Base-by-base conservation (phyloP, 306 rosid species). In the Datisca glomerata region DNA sequence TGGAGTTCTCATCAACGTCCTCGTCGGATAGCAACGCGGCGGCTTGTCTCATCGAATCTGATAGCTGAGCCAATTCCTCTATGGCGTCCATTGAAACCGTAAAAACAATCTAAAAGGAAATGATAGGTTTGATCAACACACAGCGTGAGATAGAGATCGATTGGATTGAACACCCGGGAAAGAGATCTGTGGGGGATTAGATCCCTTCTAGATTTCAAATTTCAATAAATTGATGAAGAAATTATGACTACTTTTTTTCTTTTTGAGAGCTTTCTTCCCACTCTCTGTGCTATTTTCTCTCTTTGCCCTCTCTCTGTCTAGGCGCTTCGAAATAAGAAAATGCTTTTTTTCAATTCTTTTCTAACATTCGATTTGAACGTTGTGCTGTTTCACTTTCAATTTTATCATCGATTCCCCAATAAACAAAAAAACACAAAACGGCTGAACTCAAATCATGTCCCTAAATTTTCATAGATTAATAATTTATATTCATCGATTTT, bases 31-130 rank as follows among this genome's bases (percentile, higher is more conserved):
- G 95, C 8, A 89, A 41, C 36, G 97, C 74, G 21, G 89, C 40
- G 8, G 93, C 95, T 46, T 89, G 97, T 46, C 79, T 89, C 91
- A 89, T 89, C 47, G 95, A 73, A 50, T 68, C 86, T 9, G 98
- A 82, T 2, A 89, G 81, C 73, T 84, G 84, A 6, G 57, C 42
- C 66, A 89, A 66, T 49, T 89, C 98, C 37, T 89, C 95, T 79
- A 89, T 84, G 74, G 95, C 91, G 56, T 87, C 98, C 98, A 89
- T 89, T 12, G 69, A 47, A 35, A 22, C 49, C 41, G 41, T 8
- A 12, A 46, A 51, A 44, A 54, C 15, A 76, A 78, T 66, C 80
- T 37, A 48, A 45, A 35, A 43, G 23, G 23, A 28, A 2, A 10
- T 20, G 19, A 22, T 6, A 18, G 53, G 52, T 53, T 59, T 41